Evolutionary conservation across 1,139 yeast species (phyloP), one percentile per base, ranked within the genome.

Genomic region (Diutina mesorugosa): DNA sequence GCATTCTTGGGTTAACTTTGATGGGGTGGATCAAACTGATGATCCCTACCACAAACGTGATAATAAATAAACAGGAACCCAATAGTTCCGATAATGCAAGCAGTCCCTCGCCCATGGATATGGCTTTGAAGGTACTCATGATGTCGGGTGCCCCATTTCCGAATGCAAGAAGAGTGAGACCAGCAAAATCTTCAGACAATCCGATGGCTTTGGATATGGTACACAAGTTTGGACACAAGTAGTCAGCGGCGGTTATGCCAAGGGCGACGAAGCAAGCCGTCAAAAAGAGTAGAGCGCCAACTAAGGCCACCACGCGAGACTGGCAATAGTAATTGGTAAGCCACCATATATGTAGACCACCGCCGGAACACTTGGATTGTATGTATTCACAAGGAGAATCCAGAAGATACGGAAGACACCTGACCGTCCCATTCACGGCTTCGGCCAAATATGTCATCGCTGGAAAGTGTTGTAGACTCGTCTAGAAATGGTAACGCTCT

Each of bases 131-230:
- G 0, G 97, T 90, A 55, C 95, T 81, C 55, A 90, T 78, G 4
- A 93, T 83, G 68, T 93, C 99, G 0, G 98, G 97, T 0, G 96
- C 79, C 9, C 97, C 93, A 68, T 93, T 93, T 0, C 98, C 98
- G 60, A 91, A 75, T 0, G 99, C 96, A 58, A 93, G 73, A 54
- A 91, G 73, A 0, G 97, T 91, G 62, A 91, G 79, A 0, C 98
- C 98, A 3, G 96, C 87, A 47, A 91, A 72, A 58, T 88, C 83
- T 60, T 90, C 95, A 12, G 93, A 82, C 55, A 91, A 69, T 12
- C 82, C 79, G 21, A 90, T 70, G 54, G 76, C 67, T 38, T 76
- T 73, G 9, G 95, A 81, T 28, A 89, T 74, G 45, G 83, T 75
- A 57, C 82, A 78, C 21, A 90, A 69, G 62, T 87, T 89, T 0